phyloP scores from a whole-genome alignment of 2,329 filamentous ascomycete genomes.

The Ophiosphaerella herpotricha region DNA sequence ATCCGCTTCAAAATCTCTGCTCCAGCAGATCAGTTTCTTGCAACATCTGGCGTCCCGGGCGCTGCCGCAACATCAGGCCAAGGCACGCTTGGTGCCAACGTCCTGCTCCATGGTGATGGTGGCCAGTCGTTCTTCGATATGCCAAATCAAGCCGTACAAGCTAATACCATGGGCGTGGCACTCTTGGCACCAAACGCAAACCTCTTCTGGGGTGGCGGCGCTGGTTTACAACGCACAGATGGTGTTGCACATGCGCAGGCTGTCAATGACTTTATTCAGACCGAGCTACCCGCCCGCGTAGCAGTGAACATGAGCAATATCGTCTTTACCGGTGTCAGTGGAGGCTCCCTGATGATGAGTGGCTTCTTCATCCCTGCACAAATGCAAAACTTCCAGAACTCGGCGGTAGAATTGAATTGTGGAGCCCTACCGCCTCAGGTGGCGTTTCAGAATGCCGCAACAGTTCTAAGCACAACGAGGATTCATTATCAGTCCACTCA shows the following conservation, averaged over 20 bases:
- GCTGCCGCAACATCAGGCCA: conserved; percentile 43
- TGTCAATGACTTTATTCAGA: conserved; percentile 58
- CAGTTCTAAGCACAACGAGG: conserved; percentile 52
- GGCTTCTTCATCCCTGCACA: conserved; percentile 64
- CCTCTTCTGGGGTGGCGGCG: conserved; percentile 63
- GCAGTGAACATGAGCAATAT: conserved; percentile 59
- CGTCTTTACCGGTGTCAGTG: conserved; percentile 63
- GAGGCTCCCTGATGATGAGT: conserved; percentile 58
- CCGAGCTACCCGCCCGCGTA: conserved; percentile 57
- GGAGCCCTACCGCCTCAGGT: conserved; percentile 61
- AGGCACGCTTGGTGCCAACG: conserved; percentile 54
- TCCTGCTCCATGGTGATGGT: conserved; percentile 64
- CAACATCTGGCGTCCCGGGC: conserved; percentile 56
- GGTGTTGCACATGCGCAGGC: conserved; percentile 62
- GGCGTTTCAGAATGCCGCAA: conserved; percentile 50
- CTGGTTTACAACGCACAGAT: conserved; percentile 58
- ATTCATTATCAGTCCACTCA: conserved; percentile 64
- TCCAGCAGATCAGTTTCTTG: conserved; percentile 59
- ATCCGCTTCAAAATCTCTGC: conserved; percentile 63
- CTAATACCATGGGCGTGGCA: conserved; percentile 58
- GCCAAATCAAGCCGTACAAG: conserved; percentile 59
- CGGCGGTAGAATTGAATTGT: conserved; percentile 62
- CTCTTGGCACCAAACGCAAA: conserved; percentile 59
- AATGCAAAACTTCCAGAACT: conserved; percentile 56
- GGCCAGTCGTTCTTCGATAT: conserved; percentile 64